Evolutionary conservation across 768 basidiomycete genomes (phyloP).

Genomic region (Kondoa subrosea): DNA sequence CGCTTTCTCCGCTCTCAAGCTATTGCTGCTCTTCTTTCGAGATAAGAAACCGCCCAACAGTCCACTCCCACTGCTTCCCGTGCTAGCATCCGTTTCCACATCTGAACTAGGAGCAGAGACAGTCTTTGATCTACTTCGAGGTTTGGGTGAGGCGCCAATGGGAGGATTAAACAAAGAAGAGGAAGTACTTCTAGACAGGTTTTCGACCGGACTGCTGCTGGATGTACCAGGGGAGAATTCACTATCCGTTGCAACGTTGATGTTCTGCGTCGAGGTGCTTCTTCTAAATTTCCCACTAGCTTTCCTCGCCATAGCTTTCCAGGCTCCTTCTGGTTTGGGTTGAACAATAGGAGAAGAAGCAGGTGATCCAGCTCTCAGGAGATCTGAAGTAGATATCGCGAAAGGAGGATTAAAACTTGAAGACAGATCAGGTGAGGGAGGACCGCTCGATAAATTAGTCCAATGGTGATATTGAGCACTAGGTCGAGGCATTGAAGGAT

Average conservation of each 20-base stretch:
- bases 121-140: background rate
- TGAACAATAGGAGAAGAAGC: background rate
- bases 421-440: background rate
- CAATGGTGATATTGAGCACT: background rate
- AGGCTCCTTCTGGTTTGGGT: background rate
- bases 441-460: background rate
- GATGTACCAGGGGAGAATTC: background rate
- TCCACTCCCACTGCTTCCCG: background rate
- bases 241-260: background rate
- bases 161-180: background rate
- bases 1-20: background rate
- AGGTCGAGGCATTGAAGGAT: background rate
- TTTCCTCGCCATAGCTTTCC: constrained; percentile 3
- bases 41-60: background rate
- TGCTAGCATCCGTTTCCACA: background rate
- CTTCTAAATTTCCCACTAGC: constrained; percentile 1
- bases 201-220: background rate
- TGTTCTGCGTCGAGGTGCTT: background rate
- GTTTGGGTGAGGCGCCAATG: background rate
- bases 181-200: background rate
- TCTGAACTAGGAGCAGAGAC: background rate
- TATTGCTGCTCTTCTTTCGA: background rate
- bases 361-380: background rate
- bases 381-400: background rate
- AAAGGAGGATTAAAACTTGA: background rate